phyloP scores from a whole-genome alignment of 768 basidiomycete genomes.

The Boletellus sp. region DNA sequence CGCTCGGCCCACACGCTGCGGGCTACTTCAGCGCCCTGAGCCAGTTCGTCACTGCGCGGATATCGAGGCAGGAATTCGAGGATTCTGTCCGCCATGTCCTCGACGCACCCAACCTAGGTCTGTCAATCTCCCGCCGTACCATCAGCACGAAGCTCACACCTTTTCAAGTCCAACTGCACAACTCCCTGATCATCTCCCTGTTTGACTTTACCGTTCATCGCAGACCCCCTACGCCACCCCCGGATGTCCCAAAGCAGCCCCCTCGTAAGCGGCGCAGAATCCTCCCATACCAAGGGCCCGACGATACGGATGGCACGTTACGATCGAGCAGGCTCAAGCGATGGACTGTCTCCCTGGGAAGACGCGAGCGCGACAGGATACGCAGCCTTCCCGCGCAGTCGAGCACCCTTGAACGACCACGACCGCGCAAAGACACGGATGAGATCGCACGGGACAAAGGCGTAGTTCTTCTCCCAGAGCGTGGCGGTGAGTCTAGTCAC shows the following conservation, averaged over 20 bases:
- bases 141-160: conserved; percentile 7
- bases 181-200: conserved; percentile 77
- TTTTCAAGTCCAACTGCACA: conserved; percentile 70
- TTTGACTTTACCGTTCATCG: conserved; percentile 76
- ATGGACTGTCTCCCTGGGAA: conserved; percentile 71
- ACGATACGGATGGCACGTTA: conserved; percentile 51
- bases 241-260: conserved; percentile 56
- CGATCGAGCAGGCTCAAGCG: conserved; percentile 65
- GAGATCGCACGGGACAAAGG: conserved; percentile 72
- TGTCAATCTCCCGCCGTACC: conserved; percentile 3
- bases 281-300: conserved; percentile 69
- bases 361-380: conserved; percentile 71
- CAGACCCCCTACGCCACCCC: conserved; percentile 62
- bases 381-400: conserved; percentile 46
- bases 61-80: conserved; percentile 75
- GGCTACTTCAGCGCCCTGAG: conserved; percentile 63
- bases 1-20: conserved; percentile 57
- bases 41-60: conserved; percentile 61
- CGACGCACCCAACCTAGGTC: conserved; percentile 53
- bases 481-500: conserved; percentile 47
- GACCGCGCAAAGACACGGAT: conserved; percentile 51
- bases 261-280: conserved; percentile 66
- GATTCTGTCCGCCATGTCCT: conserved; percentile 60
- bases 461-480: conserved; percentile 58
- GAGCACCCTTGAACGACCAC: conserved; percentile 41